phyloP scores from a whole-genome alignment of 1,284 basidiomycete species.

The Boletus sp. region DNA sequence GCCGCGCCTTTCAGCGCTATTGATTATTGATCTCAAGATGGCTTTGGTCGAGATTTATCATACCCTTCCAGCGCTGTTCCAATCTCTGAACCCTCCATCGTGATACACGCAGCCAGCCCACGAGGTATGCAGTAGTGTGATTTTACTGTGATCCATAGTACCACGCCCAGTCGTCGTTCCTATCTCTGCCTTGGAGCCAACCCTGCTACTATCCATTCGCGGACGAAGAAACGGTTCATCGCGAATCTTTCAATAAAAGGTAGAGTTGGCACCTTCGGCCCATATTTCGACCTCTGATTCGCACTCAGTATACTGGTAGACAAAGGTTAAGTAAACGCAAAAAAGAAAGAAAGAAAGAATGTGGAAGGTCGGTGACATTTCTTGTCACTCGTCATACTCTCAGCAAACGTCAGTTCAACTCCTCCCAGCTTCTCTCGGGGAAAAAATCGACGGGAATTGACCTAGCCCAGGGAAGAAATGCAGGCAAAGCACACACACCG shows the following conservation, averaged over 20 bases:
- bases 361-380: not conserved
- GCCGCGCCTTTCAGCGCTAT: not conserved
- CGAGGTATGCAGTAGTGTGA: not conserved
- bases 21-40: not conserved
- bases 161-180: too few species aligned
- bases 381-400: not conserved
- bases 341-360: not conserved
- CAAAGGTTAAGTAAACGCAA: not conserved
- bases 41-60: not conserved
- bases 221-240: not conserved
- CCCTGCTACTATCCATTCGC: not conserved
- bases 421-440: not conserved
- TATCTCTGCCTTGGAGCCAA: not conserved
- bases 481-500: too few species aligned
- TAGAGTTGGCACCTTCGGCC: too few species aligned
- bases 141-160: too few species aligned
- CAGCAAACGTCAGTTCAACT: not conserved
- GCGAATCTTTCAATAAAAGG: not conserved
- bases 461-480: not conserved
- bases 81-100: not conserved
- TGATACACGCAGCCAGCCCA: not conserved
- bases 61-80: not conserved
- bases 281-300: not conserved
- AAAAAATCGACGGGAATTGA: not conserved
- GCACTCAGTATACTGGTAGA: not conserved